Base-by-base conservation (phyloP, 176 grass and related monocot genomes). In the Carex cristatella region DNA sequence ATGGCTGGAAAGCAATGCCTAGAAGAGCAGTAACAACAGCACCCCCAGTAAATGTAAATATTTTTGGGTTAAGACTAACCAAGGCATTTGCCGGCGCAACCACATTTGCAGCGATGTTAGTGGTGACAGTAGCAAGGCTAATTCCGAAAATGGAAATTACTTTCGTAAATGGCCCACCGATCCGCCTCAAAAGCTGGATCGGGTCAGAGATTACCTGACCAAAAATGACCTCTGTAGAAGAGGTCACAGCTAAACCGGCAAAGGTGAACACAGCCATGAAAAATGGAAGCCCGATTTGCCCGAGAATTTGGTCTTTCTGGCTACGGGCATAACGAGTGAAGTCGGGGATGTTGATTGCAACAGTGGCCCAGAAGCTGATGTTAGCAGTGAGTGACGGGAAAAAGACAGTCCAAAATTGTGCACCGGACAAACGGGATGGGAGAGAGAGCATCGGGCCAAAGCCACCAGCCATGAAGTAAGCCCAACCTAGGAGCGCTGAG, bases 211-310 rank as follows among this genome's bases (percentile, higher is more conserved):
- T 85, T 69, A 98, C 84, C 65, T 85, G 89, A 4, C 93, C 95
- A 62, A 98, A 98, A 86, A 98, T 98, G 44, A 76, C 62, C 89
- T 98, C 95, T 0, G 95, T 98, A 66, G 95, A 72, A 32, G 95
- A 91, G 19, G 95, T 98, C 78, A 98, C 85, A 6, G 93, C 91
- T 23, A 98, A 86, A 2, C 95, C 93, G 33, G 91, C 87, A 87
- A 98, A 98, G 69, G 95, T 88, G 88, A 92, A 98, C 81, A 92
- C 55, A 51, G 89, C 95, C 95, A 98, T 98, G 91, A 98, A 98
- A 37, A 98, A 11, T 0, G 95, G 95, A 71, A 98, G 83, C 62
- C 93, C 95, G 10, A 79, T 81, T 84, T 98, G 95, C 63, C 93
- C 96, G 65, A 95, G 77, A 71, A 95, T 90, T 72, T 98, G 93